These are phyloP conservation scores for Ophiostoma novo-ulmi DNA, from an alignment of 2,329 filamentous ascomycete genomes.

Conservation along the genomic window DNA sequence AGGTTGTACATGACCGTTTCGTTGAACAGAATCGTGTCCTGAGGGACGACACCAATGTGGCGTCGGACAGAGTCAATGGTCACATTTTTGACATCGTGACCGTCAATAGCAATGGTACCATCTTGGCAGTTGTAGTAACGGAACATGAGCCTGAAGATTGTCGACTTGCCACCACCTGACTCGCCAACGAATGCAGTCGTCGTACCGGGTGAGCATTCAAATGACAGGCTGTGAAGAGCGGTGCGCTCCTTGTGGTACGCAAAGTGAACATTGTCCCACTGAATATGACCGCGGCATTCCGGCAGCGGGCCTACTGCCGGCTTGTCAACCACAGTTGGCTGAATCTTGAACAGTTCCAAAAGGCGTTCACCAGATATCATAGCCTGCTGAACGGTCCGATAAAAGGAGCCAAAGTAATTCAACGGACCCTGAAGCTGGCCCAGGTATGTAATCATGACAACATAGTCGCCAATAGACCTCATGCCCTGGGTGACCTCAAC, in stretches of 20 bases:
- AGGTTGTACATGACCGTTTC: slow-evolving; percentile 53
- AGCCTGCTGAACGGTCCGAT: slow-evolving; percentile 88
- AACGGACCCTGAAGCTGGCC: slow-evolving; percentile 73
- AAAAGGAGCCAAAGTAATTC: slow-evolving; percentile 91
- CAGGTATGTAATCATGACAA: slow-evolving; percentile 69
- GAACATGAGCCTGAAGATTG: slow-evolving; percentile 90
- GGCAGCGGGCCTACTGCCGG: slow-evolving; percentile 58
- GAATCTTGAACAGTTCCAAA: slow-evolving; percentile 92
- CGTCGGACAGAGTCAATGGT: slow-evolving; percentile 90
- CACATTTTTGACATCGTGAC: slow-evolving; percentile 73
- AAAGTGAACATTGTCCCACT: slow-evolving; percentile 85
- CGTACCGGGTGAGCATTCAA: slow-evolving; percentile 81
- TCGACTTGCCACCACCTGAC: slow-evolving; percentile 95
- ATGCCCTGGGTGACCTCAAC: slow-evolving; percentile 68
- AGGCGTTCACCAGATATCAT: slow-evolving; percentile 97
- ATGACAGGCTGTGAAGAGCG: slow-evolving; percentile 75
- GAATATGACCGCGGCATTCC: slow-evolving; percentile 72
- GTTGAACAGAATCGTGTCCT: slow-evolving; percentile 73
- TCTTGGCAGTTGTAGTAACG: slow-evolving; percentile 85
- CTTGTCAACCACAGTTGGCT: slow-evolving; percentile 81
- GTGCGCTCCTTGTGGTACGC: slow-evolving; percentile 83
- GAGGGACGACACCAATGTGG: slow-evolving; percentile 92
- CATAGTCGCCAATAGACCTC: slow-evolving; percentile 65
- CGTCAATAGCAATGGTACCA: slow-evolving; percentile 80
- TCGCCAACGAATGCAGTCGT: slow-evolving; percentile 95